Evolutionary conservation across 2,329 filamentous ascomycete genomes (phyloP).

Genomic region (Aureobasidium uvarum): DNA sequence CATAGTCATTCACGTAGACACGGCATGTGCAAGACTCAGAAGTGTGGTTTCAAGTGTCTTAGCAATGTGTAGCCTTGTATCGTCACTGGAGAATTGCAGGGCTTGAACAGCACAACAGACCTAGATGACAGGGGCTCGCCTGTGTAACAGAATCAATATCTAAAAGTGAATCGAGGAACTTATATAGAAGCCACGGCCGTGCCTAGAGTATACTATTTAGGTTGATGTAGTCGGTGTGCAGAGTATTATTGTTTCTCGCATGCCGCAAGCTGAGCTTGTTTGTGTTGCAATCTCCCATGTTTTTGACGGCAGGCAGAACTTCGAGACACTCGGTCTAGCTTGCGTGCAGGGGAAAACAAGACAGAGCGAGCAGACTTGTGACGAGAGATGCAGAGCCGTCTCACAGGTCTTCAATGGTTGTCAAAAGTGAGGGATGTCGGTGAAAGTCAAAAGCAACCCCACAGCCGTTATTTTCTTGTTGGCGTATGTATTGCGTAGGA

Average conservation of each 20-base stretch:
- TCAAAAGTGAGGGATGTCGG: constrained; percentile 7
- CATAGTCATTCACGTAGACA: background rate
- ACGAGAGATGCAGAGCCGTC: background rate
- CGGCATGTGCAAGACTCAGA: too few relatives aligned
- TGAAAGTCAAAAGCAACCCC: constrained; percentile 15
- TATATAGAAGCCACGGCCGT: background rate
- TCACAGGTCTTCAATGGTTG: background rate
- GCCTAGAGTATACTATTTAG: background rate
- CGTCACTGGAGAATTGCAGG: background rate
- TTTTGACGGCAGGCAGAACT: background rate
- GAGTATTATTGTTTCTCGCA: constrained; percentile 8
- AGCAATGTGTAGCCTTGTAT: background rate
- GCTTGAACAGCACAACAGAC: background rate
- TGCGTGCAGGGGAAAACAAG: background rate
- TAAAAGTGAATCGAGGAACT: background rate
- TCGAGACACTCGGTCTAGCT: background rate
- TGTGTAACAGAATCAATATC: background rate
- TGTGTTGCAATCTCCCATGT: constrained; percentile 17
- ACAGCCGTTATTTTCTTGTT: constrained; percentile 3
- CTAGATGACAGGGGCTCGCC: background rate
- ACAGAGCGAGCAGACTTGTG: background rate
- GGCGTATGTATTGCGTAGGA: constrained; percentile 4
- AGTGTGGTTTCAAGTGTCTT: background rate
- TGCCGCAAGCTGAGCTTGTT: constrained; percentile 20
- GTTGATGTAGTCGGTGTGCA: background rate